A percentile compares a stretch with the other conserved stretches of the same genome.
phyloP scores from a whole-genome alignment of 345 rosid genomes.

The Sonneratia alba region DNA sequence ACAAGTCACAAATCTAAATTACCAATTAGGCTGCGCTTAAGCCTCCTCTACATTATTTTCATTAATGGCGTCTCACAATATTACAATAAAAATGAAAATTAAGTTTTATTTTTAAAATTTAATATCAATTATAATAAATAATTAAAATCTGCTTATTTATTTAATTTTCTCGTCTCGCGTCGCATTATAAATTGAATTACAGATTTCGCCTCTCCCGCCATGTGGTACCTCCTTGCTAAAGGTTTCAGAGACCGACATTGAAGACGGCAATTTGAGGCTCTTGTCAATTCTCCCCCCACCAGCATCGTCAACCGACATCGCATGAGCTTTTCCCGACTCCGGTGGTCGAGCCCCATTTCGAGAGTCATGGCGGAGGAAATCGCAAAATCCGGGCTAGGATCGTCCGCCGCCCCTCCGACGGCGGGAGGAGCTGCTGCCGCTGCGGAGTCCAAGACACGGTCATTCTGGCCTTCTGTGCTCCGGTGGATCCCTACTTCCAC shows the following conservation, averaged over 20 bases:
- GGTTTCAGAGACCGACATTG: background rate
- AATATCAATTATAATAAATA: too few relatives aligned
- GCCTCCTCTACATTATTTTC: too few relatives aligned
- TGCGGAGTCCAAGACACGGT: slow-evolving; percentile 38
- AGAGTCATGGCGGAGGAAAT: slow-evolving; percentile 63
- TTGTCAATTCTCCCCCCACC: background rate
- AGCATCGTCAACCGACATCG: background rate
- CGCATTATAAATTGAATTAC: too few relatives aligned
- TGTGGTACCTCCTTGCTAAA: too few relatives aligned
- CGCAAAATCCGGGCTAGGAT: slow-evolving; percentile 30
- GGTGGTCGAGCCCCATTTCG: slow-evolving; percentile 16
- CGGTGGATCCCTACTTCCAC: slow-evolving; percentile 99
- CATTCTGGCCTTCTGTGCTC: slow-evolving; percentile 73
- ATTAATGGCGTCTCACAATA: too few relatives aligned
- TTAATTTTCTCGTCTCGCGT: too few relatives aligned
- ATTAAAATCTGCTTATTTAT: too few relatives aligned
- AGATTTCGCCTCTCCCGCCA: too few relatives aligned
- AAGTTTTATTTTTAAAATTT: too few relatives aligned
- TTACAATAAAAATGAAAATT: too few relatives aligned
- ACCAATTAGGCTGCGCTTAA: too few relatives aligned
- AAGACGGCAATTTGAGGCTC: background rate
- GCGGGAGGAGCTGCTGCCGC: slow-evolving; percentile 28
- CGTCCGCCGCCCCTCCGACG: slow-evolving; percentile 31
- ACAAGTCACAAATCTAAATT: background rate
- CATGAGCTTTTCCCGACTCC: slow-evolving; percentile 36